These are phyloP conservation scores for Gigaspora rosea DNA, from an alignment of 192 early-diverging fungal species.

Conservation along the genomic window DNA sequence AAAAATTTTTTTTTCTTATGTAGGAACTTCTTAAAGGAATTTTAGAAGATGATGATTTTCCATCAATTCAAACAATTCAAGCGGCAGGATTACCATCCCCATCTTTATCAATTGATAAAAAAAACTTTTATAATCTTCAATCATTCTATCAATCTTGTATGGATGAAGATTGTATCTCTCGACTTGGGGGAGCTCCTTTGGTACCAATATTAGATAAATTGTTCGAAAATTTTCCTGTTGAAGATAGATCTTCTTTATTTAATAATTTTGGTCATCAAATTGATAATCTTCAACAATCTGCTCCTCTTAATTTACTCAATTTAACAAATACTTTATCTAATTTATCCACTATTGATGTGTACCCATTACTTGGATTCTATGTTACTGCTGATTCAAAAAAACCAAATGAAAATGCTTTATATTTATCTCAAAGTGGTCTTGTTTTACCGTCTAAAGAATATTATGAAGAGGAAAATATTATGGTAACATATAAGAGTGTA, in stretches of 20 bases:
- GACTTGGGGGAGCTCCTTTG: slow-evolving; percentile 45
- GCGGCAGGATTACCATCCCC: slow-evolving; percentile 38
- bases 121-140: slow-evolving; percentile 60
- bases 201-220: slow-evolving; percentile 39
- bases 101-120: slow-evolving; percentile 44
- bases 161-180: slow-evolving; percentile 44
- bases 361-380: slow-evolving; percentile 50
- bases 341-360: slow-evolving; percentile 37
- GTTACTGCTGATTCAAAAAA: slow-evolving; percentile 60
- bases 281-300: neutral
- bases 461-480: slow-evolving; percentile 52
- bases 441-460: slow-evolving; percentile 68
- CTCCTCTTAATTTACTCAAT: slow-evolving; percentile 10
- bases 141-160: slow-evolving; percentile 59
- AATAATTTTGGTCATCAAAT: neutral
- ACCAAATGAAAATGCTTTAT: slow-evolving; percentile 54
- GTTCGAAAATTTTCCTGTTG: slow-evolving; percentile 39
- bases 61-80: slow-evolving; percentile 23
- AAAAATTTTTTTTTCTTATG: neutral
- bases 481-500: slow-evolving; percentile 45
- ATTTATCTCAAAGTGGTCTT: slow-evolving; percentile 53
- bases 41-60: slow-evolving; percentile 51
- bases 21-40: slow-evolving; percentile 48
- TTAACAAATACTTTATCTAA: slow-evolving; percentile 35
- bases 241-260: neutral